Evolutionary conservation across 192 early-diverging fungal species (phyloP), one percentile per base, ranked within the genome.

Genomic region (Coemansia sp.): DNA sequence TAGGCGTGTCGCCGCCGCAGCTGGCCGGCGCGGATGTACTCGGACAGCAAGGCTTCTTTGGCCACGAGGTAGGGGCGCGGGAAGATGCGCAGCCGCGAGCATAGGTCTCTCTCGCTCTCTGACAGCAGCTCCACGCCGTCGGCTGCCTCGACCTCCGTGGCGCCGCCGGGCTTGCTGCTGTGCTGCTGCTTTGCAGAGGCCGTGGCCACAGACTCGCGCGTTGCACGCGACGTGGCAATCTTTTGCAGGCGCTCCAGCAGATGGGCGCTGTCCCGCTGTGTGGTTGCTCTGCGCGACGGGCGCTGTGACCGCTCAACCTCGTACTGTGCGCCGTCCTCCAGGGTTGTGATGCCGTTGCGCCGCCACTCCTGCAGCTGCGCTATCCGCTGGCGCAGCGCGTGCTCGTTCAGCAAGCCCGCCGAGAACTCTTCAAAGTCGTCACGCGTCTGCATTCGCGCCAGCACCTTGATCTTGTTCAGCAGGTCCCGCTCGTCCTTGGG

Each of bases 401-500:
- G 79, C 56, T 97, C 94, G 52, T 83, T 65, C 20, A 75, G 43
- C 13, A 79, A 36, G 0, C 94, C 94, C 3, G 82, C 72, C 4
- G 86, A 65, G 44, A 94, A 84, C 21, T 73, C 71, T 11, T 92
- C 84, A 67, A 86, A 89, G 51, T 98, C 94, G 7, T 80, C 76
- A 8, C 60, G 54, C 6, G 90, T 92, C 52, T 90, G 87, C 45
- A 95, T 78, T 56, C 84, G 82, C 3, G 93, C 86, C 75, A 91
- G 96, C 3, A 92, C 85, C 37, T 90, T 85, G 53, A 85, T 78
- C 27, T 82, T 81, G 46, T 79, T 78, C 16, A 84, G 56, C 16
- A 96, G 37, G 3, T 97, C 94, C 33, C 89, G 87, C 58, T 99
- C 94, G 33, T 95, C 92, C 54, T 86, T 86, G 11, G 81, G 63